Base-by-base conservation (phyloP, 176 grass and related monocot species). In the Typha latifolia region DNA sequence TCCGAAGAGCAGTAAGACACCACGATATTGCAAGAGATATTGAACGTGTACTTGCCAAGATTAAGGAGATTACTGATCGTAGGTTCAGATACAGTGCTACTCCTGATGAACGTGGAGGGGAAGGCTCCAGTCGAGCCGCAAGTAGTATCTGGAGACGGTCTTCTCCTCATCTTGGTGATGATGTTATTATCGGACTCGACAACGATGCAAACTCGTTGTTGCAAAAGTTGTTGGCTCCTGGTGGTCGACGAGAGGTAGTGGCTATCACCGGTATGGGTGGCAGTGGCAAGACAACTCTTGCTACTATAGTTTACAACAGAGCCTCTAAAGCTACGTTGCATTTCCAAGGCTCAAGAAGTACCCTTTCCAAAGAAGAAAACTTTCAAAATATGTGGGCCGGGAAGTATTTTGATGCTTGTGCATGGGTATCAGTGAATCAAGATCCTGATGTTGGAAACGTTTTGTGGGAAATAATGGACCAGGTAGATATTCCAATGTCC, bases 211-310 rank as follows among this genome's bases (percentile, higher is more conserved):
- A 68, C 13, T 16, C 19, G 14, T 11, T 68, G 8, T 3, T 15
- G 19, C 9, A 26, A 3, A 18, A 13, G 12, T 14, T 68, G 16
- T n/a, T 49, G 1, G 12, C 19, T 2, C 1, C 12, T 2, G 47
- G 4, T 14, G 12, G 19, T 1, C 18, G 48, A 12, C 16, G 66
- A 12, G n/a, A 13, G 18, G 66, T 68, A 10, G 8, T 68, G 0
- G n/a, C 47, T 2, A 68, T 68, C 20, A 37, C 43, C 22, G 66
- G 47, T 5, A 68, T 68, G 47, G 66, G 52, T 56, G 52, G 52
- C 1, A 19, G 6, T 7, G 52, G 52, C 14, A 56, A 56, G 18
- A 56, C 52, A 5, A 56, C 52, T 56, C 52, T 56, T 56, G 52
- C 52, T 4, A 19, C 52, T 8, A 9, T 56, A 14, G 52, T 56